Evolutionary conservation across 768 basidiomycete genomes (phyloP).

Genomic region (Goffeauzyma gilvescens): DNA sequence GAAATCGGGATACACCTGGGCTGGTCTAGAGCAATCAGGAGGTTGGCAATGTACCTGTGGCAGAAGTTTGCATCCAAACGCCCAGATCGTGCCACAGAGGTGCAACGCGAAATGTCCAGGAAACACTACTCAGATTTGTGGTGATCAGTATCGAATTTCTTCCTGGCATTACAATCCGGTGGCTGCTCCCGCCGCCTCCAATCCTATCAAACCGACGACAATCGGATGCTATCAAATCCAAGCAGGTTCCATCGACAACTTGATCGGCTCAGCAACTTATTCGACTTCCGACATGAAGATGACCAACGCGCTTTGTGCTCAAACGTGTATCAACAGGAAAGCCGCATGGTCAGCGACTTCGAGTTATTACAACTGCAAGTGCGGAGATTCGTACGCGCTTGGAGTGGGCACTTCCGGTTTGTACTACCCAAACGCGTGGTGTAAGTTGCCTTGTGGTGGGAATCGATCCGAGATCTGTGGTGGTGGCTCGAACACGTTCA

Average conservation of each 20-base stretch:
- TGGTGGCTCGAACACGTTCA: constrained; percentile 14
- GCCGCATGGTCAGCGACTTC: constrained; percentile 22
- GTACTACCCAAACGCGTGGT: constrained; percentile 14
- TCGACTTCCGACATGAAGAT: constrained; percentile 15
- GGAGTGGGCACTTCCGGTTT: constrained; percentile 3
- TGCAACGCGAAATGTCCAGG: constrained; percentile 16
- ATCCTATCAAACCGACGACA: constrained; percentile 8
- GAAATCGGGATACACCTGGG: constrained; percentile 11
- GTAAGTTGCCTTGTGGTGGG: constrained; percentile 19
- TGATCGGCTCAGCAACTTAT: constrained; percentile 13
- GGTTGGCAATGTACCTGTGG: constrained; percentile 14
- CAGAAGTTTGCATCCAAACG: constrained; percentile 4
- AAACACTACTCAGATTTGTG: constrained; percentile 14
- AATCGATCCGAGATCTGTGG: constrained; percentile 16
- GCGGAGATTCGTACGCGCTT: constrained; percentile 13
- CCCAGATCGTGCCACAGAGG: not conserved
- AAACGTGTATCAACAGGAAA: constrained; percentile 16
- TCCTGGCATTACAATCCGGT: constrained; percentile 7
- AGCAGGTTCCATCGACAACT: no score
- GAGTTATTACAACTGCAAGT: constrained; percentile 16
- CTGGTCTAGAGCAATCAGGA: constrained; percentile 10
- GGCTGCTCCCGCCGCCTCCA: constrained; percentile 17
- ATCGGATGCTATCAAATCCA: no score
- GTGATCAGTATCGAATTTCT: constrained; percentile 11
- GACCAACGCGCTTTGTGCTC: constrained; percentile 21